Conservation (phyloP, 768 basidiomycete genomes). For the Filobasidium floriforme region DNA sequence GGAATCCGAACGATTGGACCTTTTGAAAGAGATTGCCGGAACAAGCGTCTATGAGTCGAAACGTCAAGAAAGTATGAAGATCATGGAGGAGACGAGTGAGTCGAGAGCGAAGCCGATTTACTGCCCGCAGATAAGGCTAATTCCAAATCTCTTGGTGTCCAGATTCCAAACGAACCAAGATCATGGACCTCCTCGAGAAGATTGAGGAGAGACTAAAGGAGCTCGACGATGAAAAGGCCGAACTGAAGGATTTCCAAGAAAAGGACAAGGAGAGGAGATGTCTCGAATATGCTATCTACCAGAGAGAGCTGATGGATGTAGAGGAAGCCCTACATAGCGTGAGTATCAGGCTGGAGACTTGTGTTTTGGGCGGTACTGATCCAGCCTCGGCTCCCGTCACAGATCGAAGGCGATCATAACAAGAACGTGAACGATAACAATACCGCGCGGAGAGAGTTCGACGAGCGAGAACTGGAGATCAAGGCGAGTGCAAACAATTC, state of each 20-base stretch:
- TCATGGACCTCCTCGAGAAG: conserved; percentile 77
- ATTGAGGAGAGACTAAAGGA: conserved; percentile 84
- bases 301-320: conserved; percentile 83
- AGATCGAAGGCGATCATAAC: conserved; percentile 58
- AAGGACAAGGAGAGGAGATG: conserved; percentile 91
- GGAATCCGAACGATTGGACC: conserved; percentile 80
- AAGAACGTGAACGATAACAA: conserved; percentile 80
- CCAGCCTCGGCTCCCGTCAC: not conserved
- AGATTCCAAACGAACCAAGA: conserved; percentile 82
- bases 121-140: not conserved
- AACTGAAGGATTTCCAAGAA: conserved; percentile 84
- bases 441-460: conserved; percentile 70
- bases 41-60: conserved; percentile 97
- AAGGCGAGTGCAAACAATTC: conserved; percentile 52
- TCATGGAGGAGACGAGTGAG: conserved; percentile 81
- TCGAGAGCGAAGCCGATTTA: not conserved
- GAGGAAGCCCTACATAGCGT: conserved; percentile 76
- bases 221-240: conserved; percentile 96
- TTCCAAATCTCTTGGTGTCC: conserved; percentile 8
- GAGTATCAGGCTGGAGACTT: conserved; percentile 27
- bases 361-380: not conserved
- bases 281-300: conserved; percentile 88
- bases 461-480: conserved; percentile 72
- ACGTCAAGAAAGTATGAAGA: conserved; percentile 79
- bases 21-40: conserved; percentile 97